Conservation (phyloP, 148 eudicot genomes). For the Suaeda aralocaspica region DNA sequence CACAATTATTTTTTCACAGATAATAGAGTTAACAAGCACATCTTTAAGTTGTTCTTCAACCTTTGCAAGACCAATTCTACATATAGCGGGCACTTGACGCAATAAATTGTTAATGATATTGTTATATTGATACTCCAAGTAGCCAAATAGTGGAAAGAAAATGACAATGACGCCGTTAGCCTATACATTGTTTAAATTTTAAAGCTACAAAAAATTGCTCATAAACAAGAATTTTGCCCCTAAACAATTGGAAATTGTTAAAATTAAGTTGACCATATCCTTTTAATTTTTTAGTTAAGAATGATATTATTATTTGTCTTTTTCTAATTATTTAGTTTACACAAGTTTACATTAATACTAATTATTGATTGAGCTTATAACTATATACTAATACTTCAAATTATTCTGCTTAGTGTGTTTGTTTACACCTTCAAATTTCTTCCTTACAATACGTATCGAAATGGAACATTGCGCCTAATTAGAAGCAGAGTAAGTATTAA, state of each 20-base stretch:
- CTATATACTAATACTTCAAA: no score
- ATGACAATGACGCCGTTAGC: background rate
- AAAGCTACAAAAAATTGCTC: no score
- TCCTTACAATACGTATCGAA: no score
- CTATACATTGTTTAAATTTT: background rate
- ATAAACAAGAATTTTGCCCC: background rate
- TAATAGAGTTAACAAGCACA: no score
- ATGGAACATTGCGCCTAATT: no score
- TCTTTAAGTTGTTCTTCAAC: background rate
- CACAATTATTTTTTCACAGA: no score
- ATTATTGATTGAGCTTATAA: no score
- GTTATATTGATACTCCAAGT: background rate
- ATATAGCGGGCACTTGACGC: background rate
- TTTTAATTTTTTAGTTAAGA: background rate
- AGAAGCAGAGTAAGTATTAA: no score
- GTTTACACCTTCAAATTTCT: no score
- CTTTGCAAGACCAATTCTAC: background rate
- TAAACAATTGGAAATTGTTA: background rate
- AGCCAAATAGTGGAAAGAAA: background rate
- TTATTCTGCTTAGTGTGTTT: no score
- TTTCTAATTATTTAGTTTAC: no score
- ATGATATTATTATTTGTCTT: background rate
- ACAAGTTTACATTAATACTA: no score
- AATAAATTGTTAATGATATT: background rate
- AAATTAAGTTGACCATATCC: background rate